A percentile compares a stretch with the other conserved stretches of the same genome.
Evolutionary conservation across 371 early-diverging fungal species (phyloP).

Genomic region (Saksenaea oblongispora): DNA sequence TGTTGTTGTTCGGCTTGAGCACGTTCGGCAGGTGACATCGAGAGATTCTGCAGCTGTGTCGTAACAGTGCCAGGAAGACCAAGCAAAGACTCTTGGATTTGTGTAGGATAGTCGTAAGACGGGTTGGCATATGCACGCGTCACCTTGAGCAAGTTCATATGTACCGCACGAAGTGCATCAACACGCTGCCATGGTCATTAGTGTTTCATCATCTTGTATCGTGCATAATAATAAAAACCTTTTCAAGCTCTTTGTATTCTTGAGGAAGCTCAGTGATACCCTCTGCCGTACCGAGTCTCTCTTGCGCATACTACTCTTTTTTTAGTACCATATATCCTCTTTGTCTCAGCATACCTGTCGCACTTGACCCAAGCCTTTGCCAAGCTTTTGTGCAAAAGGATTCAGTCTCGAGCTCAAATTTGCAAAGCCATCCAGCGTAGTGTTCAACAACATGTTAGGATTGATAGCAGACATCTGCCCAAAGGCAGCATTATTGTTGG

Average conservation of each 20-base stretch:
- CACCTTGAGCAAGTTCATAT: slow-evolving; percentile 72
- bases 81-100: slow-evolving; percentile 70
- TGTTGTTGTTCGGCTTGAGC: slow-evolving; percentile 35
- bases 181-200: slow-evolving; percentile 47
- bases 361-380: slow-evolving; percentile 77
- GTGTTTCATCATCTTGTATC: background rate
- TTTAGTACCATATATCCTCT: background rate
- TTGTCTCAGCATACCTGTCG: slow-evolving; percentile 63
- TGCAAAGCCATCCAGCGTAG: slow-evolving; percentile 62
- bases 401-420: slow-evolving; percentile 65
- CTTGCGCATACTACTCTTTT: slow-evolving; percentile 75
- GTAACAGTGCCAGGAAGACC: slow-evolving; percentile 67
- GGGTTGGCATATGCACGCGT: slow-evolving; percentile 73
- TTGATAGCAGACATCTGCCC: slow-evolving; percentile 18
- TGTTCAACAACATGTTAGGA: slow-evolving; percentile 30
- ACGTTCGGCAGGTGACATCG: slow-evolving; percentile 54
- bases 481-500: slow-evolving; percentile 3
- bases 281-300: slow-evolving; percentile 78
- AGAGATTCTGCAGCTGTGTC: slow-evolving; percentile 63
- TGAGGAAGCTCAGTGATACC: slow-evolving; percentile 89
- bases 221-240: slow-evolving; percentile 43
- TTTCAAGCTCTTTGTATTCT: slow-evolving; percentile 85
- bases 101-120: slow-evolving; percentile 78
- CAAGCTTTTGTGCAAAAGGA: slow-evolving; percentile 73
- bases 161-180: slow-evolving; percentile 66